phyloP scores from a whole-genome alignment of 768 basidiomycete genomes.

The Kwoniella sp. region DNA sequence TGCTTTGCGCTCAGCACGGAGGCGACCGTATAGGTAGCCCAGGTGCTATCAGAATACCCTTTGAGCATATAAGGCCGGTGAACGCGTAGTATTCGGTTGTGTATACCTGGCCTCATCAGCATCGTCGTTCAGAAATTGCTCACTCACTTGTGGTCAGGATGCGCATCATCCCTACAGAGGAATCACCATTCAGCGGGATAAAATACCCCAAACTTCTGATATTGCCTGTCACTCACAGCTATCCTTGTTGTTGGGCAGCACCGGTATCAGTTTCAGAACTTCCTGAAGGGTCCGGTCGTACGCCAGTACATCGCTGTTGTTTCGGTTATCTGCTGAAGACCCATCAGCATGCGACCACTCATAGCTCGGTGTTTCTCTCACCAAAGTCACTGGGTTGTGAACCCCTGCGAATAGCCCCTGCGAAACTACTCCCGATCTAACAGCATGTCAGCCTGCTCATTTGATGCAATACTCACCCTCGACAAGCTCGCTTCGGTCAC shows the following conservation, averaged over 20 bases:
- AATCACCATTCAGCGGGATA: no score
- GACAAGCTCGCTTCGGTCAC: conserved; percentile 18
- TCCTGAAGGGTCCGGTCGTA: conserved; percentile 7
- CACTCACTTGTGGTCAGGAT: conserved; percentile 15
- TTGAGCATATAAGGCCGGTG: conserved; percentile 21
- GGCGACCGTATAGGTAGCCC: background rate
- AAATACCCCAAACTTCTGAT: no score
- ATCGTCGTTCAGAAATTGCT: background rate
- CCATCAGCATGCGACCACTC: background rate
- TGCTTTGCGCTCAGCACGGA: conserved; percentile 14
- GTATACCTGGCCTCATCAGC: conserved; percentile 14
- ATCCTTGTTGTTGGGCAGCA: background rate
- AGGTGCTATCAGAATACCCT: conserved; percentile 2
- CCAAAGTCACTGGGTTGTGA: background rate
- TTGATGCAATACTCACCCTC: conserved; percentile 8
- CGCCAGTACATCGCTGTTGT: background rate
- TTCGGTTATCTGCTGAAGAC: background rate
- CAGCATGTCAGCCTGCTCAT: background rate
- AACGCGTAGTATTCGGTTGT: conserved; percentile 22
- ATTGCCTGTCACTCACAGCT: conserved; percentile 8
- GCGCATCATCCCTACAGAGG: conserved; percentile 22
- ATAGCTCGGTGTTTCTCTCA: background rate
- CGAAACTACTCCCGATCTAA: conserved; percentile 11
- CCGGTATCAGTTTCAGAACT: background rate
- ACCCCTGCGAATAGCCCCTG: background rate